Evolutionary conservation across 192 early-diverging fungal genomes (phyloP), one percentile per base, ranked within the genome.

Genomic region (Linderina pennispora): DNA sequence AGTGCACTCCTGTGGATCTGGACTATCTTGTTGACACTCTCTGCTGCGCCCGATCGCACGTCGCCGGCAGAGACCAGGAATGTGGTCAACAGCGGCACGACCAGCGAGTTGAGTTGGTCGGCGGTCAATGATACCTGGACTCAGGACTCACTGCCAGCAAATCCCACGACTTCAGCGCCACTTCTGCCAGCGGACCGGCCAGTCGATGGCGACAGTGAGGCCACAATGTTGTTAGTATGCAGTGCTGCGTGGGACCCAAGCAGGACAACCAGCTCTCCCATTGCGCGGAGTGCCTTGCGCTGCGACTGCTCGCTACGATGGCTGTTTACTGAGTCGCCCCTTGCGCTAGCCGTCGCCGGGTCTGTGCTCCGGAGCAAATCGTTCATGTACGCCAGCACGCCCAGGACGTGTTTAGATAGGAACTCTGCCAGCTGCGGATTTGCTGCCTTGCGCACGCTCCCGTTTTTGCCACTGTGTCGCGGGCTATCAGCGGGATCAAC

Each of bases 311-410:
- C 42, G 8, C 47, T 53, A n/a, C 44, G 40, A 23, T 17, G 20
- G 3, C 25, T 18, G 16, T 24, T 33, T 15, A 26, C 33, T 21
- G 7, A 18, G 38, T 7, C 4, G 13, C 23, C 8, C 25, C 24
- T 11, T 13, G 7, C 15, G 21, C 33, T n/a, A 34, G 36, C 1
- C 23, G 4, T 17, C 25, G 28, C 17, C 6, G 28, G 28, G 38
- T 55, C 53, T 1, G 45, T 32, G 38, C 67, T 55, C 8, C 64
- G 58, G 35, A 74, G 44, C 0, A 74, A 40, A 40, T 74, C 64
- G 46, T 74, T 74, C 43, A 74, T 53, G 37, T 74, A 66, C 15
- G 71, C 71, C 23, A 74, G 44, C 17, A 74, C 56, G 2, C 71
- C 64, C 7, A 74, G 50, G 9, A 74, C 53, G 25, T 74, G 58